Evolutionary conservation across 352 stramenopile genomes (phyloP).

Genomic region (Thraustochytrium aureum): DNA sequence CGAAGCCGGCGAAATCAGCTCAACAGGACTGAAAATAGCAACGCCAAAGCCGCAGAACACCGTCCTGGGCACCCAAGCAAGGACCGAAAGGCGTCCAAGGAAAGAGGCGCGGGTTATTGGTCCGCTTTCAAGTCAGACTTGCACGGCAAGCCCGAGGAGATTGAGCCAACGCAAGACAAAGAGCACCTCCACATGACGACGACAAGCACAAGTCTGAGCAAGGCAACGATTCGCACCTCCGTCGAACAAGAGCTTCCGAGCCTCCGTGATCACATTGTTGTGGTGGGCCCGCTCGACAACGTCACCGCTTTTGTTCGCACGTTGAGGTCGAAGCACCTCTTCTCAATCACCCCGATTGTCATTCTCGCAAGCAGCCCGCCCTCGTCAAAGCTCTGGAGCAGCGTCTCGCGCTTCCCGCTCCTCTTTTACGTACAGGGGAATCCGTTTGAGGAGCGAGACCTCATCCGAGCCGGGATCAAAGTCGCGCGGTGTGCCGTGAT

Average conservation of each 20-base stretch:
- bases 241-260: constrained; percentile 28
- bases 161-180: not conserved
- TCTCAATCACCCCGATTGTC: constrained; percentile 17
- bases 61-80: not conserved
- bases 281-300: constrained; percentile 20
- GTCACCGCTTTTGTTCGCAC: constrained; percentile 27
- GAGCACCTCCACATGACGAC: not conserved
- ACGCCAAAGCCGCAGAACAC: not conserved
- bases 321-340: constrained; percentile 14
- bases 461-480: constrained; percentile 1
- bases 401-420: constrained; percentile 1
- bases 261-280: constrained; percentile 16
- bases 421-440: constrained; percentile 38
- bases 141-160: not conserved
- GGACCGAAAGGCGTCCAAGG: not conserved
- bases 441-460: not conserved
- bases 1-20: too few species aligned
- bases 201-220: not conserved
- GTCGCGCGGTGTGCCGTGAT: not conserved
- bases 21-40: too few species aligned
- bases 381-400: not conserved
- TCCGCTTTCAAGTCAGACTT: constrained; percentile 6
- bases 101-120: not conserved
- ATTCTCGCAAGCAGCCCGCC: not conserved
- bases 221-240: not conserved